A percentile compares a stretch with the other conserved stretches of the same genome.
Evolutionary conservation across 495 filamentous ascomycete genomes (phyloP).

Genomic region (Bacidia rubella): DNA sequence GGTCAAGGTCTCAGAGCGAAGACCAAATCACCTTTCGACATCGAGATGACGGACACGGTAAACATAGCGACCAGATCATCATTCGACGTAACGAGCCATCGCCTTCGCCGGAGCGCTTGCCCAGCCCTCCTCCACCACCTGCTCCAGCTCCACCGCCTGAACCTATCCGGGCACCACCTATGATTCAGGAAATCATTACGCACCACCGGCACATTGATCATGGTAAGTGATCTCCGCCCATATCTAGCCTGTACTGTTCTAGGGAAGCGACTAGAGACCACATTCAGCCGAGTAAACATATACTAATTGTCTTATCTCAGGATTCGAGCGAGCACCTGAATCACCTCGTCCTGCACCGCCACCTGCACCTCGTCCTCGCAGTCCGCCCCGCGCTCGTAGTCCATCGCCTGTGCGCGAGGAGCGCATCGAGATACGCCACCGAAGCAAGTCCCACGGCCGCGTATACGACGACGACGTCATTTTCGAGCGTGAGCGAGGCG

Average conservation of each 20-base stretch:
- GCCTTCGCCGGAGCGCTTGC: slow-evolving; percentile 26
- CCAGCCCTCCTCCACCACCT: slow-evolving; percentile 26
- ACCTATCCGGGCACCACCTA: slow-evolving; percentile 51
- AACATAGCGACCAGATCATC: slow-evolving; percentile 19
- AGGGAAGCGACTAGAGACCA: not conserved
- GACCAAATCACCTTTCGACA: slow-evolving; percentile 24
- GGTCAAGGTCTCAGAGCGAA: slow-evolving; percentile 16
- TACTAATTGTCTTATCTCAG: slow-evolving; percentile 3
- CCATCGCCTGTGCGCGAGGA: slow-evolving; percentile 25
- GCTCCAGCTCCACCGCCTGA: slow-evolving; percentile 28
- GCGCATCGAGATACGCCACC: slow-evolving; percentile 38
- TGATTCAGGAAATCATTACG: slow-evolving; percentile 70
- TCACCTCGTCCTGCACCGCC: slow-evolving; percentile 8
- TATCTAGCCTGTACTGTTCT: too few species aligned
- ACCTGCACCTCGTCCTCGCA: slow-evolving; percentile 4
- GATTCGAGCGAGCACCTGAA: slow-evolving; percentile 16
- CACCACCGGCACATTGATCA: slow-evolving; percentile 83
- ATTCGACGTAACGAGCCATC: slow-evolving; percentile 23
- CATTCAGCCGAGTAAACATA: not conserved
- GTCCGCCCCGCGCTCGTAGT: slow-evolving; percentile 10
- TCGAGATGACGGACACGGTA: slow-evolving; percentile 14
- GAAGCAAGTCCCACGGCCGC: slow-evolving; percentile 20
- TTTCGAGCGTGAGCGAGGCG: slow-evolving; percentile 35
- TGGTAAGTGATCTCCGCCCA: slow-evolving; percentile 36
- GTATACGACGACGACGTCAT: slow-evolving; percentile 45